Evolutionary conservation across 2,329 filamentous ascomycete genomes (phyloP).

Genomic region (Aureobasidium sp.): DNA sequence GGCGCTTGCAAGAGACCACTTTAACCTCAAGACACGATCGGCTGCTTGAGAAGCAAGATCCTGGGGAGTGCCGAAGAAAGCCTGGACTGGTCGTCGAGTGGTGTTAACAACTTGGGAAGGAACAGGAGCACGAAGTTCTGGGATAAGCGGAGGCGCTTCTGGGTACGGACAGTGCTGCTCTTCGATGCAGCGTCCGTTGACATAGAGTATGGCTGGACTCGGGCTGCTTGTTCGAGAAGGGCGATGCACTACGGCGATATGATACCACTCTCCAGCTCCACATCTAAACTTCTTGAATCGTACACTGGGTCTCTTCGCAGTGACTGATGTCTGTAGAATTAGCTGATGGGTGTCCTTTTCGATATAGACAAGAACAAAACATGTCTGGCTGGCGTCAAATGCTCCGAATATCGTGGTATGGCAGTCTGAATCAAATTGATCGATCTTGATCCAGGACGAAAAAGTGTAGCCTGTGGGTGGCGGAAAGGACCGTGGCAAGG

Average conservation of each 20-base stretch:
- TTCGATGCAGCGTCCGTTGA: conserved; percentile 90
- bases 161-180: conserved; percentile 88
- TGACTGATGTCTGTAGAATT: conserved; percentile 92
- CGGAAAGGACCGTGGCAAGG: conserved; percentile 78
- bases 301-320: conserved; percentile 77
- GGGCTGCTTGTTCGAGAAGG: conserved; percentile 66
- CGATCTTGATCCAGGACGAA: conserved; percentile 79
- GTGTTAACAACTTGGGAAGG: conserved; percentile 4
- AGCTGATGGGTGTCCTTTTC: conserved; percentile 91
- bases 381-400: conserved; percentile 85
- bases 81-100: conserved; percentile 59
- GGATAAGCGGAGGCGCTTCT: conserved; percentile 53
- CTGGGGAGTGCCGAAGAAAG: conserved; percentile 86
- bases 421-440: conserved; percentile 72
- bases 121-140: background rate
- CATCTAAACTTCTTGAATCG: conserved; percentile 83
- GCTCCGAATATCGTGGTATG: conserved; percentile 96
- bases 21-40: conserved; percentile 60
- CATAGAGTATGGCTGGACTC: conserved; percentile 79
- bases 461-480: conserved; percentile 83
- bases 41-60: conserved; percentile 48
- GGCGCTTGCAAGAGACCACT: conserved; percentile 84
- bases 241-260: conserved; percentile 81
- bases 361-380: conserved; percentile 87
- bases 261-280: conserved; percentile 76